A percentile compares a stretch with the other conserved stretches of the same genome.
Conservation (phyloP, 2,329 filamentous ascomycete genomes). For the Colletotrichum musae region DNA sequence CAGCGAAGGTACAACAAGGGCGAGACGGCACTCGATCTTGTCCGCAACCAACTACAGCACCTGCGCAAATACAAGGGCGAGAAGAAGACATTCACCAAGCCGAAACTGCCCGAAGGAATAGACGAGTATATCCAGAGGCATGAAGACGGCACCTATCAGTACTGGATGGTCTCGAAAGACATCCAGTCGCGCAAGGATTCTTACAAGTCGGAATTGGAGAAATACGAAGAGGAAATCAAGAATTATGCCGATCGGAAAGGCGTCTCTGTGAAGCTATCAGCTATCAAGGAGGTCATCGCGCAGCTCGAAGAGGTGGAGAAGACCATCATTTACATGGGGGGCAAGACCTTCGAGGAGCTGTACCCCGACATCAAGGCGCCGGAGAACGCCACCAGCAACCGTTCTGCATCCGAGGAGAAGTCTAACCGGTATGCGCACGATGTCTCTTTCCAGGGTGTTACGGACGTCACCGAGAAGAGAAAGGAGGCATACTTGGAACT, state of each 20-base stretch:
- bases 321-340: conserved; percentile 69
- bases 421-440: conserved; percentile 60
- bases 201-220: conserved; percentile 50
- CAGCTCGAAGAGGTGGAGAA: conserved; percentile 70
- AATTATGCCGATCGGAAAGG: conserved; percentile 45
- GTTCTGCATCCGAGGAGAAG: conserved; percentile 42
- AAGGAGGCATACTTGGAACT: conserved; percentile 74
- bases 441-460: conserved; percentile 67
- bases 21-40: conserved; percentile 72
- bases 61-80: conserved; percentile 63
- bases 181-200: conserved; percentile 53
- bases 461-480: conserved; percentile 68
- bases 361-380: conserved; percentile 65
- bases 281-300: conserved; percentile 64
- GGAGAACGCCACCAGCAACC: conserved; percentile 15
- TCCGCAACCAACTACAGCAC: conserved; percentile 65
- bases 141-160: conserved; percentile 70
- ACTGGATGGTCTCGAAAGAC: conserved; percentile 65
- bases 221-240: conserved; percentile 46
- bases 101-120: conserved; percentile 51
- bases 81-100: conserved; percentile 43
- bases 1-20: conserved; percentile 54
- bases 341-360: conserved; percentile 77
- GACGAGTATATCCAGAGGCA: conserved; percentile 69
- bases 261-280: conserved; percentile 67